These are phyloP conservation scores for Tuber brumale DNA, from an alignment of 495 filamentous ascomycete genomes.

Conservation along the genomic window DNA sequence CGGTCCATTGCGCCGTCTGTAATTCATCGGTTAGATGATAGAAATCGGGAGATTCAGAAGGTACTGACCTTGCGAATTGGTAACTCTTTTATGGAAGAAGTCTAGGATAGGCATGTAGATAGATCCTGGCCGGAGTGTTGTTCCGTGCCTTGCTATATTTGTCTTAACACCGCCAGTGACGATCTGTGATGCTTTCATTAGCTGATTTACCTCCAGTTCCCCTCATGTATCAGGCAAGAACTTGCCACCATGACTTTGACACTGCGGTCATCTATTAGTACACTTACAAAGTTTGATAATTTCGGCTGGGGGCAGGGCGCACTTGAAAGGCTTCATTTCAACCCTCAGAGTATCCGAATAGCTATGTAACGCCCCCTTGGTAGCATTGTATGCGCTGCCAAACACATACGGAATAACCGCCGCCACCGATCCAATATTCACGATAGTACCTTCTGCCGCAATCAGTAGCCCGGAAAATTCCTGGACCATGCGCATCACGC, in stretches of 20 bases:
- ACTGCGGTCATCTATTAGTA: constrained; percentile 19
- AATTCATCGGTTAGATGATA: neutral
- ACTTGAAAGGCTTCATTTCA: constrained; percentile 51
- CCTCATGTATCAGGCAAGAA: neutral
- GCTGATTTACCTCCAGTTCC: neutral
- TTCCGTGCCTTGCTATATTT: constrained; percentile 37
- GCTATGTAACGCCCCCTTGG: constrained; percentile 50
- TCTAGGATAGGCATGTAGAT: constrained; percentile 37
- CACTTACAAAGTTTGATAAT: neutral
- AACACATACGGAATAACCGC: constrained; percentile 47
- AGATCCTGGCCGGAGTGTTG: constrained; percentile 19
- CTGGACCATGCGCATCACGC: constrained; percentile 49
- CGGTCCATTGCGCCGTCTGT: constrained; percentile 27
- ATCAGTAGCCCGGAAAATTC: constrained; percentile 53
- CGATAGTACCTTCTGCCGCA: constrained; percentile 46
- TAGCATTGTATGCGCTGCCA: constrained; percentile 49
- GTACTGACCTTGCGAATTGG: constrained; percentile 9
- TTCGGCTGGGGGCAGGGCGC: constrained; percentile 2
- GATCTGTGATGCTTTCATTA: constrained; percentile 19
- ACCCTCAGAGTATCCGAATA: constrained; percentile 48
- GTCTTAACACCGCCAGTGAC: constrained; percentile 44
- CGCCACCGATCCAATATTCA: constrained; percentile 50
- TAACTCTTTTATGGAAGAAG: constrained; percentile 24
- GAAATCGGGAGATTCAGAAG: neutral
- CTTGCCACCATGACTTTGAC: constrained; percentile 45